A percentile compares a stretch with the other conserved stretches of the same genome.
These are phyloP conservation scores for Musa troglodytarum DNA, from an alignment of 176 grass and related monocot species.

Conservation along the genomic window DNA sequence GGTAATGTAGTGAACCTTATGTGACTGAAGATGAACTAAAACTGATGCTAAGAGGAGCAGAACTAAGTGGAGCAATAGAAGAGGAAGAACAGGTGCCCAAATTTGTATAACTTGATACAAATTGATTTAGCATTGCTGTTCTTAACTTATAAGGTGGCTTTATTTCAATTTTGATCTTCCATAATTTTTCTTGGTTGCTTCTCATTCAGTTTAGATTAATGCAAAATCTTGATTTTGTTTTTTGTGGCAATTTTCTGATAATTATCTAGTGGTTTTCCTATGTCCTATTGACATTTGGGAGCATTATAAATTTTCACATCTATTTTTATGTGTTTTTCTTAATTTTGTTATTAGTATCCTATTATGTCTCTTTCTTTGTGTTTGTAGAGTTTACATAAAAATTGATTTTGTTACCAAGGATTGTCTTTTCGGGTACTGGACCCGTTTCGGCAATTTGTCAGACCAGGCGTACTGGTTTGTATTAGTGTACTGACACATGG, in stretches of 20 bases:
- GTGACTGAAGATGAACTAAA: constrained; percentile 99
- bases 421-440: too few species aligned
- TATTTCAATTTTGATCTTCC: background rate
- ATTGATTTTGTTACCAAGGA: too few species aligned
- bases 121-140: background rate
- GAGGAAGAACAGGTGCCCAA: constrained; percentile 87
- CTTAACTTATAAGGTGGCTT: too few species aligned
- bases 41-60: constrained; percentile 89
- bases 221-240: background rate
- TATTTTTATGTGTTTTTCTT: background rate
- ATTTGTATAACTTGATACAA: background rate
- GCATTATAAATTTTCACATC: background rate
- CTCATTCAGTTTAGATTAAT: background rate
- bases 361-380: too few species aligned
- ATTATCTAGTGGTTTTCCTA: background rate
- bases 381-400: too few species aligned
- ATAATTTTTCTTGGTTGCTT: background rate
- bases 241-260: background rate
- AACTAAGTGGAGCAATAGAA: constrained; percentile 94
- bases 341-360: background rate
- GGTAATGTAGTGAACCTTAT: constrained; percentile 70
- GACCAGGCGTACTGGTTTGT: too few species aligned
- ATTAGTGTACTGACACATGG: too few species aligned
- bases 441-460: too few species aligned
- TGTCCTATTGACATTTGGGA: background rate